Base-by-base conservation (phyloP, 176 grass and related monocot genomes). In the Cymbopogon citratus region DNA sequence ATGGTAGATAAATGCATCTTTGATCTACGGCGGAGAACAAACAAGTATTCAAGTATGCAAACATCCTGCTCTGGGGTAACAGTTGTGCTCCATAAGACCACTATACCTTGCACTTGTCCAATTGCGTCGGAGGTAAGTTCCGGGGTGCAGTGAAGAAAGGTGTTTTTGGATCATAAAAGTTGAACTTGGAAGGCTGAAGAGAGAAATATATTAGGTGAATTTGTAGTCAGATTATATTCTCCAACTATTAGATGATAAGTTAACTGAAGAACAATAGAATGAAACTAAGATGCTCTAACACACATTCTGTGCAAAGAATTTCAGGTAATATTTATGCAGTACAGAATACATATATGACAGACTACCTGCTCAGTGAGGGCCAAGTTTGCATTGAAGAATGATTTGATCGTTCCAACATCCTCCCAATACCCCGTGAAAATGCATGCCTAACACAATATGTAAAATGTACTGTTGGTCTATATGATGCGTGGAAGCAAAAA, bases 301-400 rank as follows among this genome's bases (percentile, higher is more conserved):
- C 48, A 57, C 0, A 0, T 23, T 75, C 9, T 31, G 11, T 33
- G 40, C 61, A 64, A 9, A 25, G 9, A 71, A n/a, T 82, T 41
- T 46, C 54, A 46, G 26, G 28, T 29, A 72, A 33, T 70, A 74
- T 76, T 23, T 60, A 49, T 9, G 33, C 19, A 46, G 38, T 21
- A 64, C 21, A 23, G 40, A 34, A 60, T 24, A 66, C 18, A 65
- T 34, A 73, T 31, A 67, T 67, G 45, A 46, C 15, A 64, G 28
- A 51, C 7, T 80, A 97, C 93, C 93, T 97, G 85, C 65, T 88
- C 86, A 16, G 90, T 91, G 65, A 97, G 86, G 46, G 93, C 85
- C 87, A 97, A 82, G 77, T 97, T 97, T 34, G 93, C 90, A 40
- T 97, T 63, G 4, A 92, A 97, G 79, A 97, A 97, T 56, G 93